Percentiles rank a stretch among this genome's conserved stretches.
Conservation (phyloP, 441 rosid species). For the Mallotus repandus region DNA sequence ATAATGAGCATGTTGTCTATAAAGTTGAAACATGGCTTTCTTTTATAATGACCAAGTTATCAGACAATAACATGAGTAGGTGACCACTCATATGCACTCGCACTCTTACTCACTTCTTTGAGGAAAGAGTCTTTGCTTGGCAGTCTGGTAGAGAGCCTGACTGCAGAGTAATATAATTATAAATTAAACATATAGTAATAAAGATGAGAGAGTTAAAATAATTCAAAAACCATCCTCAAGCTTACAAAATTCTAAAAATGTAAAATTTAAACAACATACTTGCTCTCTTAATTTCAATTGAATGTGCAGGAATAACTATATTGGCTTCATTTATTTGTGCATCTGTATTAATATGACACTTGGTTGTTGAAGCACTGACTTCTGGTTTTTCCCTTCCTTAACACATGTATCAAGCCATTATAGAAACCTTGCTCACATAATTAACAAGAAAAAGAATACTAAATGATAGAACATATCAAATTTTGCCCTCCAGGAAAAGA, state of each 20-base stretch:
- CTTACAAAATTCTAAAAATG: conserved; percentile 12
- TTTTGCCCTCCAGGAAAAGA: too few relatives aligned
- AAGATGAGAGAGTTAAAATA: conserved; percentile 1
- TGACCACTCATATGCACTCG: conserved; percentile 9
- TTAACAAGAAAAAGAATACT: not conserved
- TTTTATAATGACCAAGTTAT: not conserved
- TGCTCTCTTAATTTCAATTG: conserved; percentile 32
- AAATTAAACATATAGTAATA: conserved; percentile 5
- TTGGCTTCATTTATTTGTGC: conserved; percentile 20
- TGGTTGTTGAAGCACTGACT: conserved; percentile 18
- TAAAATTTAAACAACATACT: conserved; percentile 30
- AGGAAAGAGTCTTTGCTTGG: conserved; percentile 38
- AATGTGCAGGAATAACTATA: conserved; percentile 17
- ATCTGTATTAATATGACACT: conserved; percentile 22
- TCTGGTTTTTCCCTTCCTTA: conserved; percentile 29
- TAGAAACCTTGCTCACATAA: not conserved
- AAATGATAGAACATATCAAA: too few relatives aligned
- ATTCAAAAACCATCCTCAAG: conserved; percentile 18
- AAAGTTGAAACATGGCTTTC: not conserved
- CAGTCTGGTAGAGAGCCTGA: conserved; percentile 43
- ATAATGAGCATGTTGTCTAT: not conserved
- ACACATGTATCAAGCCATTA: conserved; percentile 16
- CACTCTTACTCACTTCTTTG: conserved; percentile 47
- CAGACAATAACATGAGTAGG: not conserved
- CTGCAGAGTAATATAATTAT: conserved; percentile 22